Evolutionary conservation across 352 stramenopile genomes (phyloP).

Genomic region (Phytophthora pinifolia): DNA sequence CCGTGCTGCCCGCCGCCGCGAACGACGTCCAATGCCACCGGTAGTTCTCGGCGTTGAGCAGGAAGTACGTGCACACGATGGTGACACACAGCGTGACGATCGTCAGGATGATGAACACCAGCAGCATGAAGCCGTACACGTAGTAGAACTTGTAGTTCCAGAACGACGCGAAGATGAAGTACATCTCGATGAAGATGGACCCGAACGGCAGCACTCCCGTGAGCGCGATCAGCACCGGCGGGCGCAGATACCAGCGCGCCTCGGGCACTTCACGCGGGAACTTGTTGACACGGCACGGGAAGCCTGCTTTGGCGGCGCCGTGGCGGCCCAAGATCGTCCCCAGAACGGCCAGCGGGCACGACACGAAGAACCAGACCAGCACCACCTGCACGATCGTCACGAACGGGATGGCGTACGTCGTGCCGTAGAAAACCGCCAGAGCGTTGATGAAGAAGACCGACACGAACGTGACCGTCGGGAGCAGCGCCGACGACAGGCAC

Average conservation of each 20-base stretch:
- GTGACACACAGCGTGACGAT: constrained; percentile 98
- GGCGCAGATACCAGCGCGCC: constrained; percentile 79
- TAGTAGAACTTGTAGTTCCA: constrained; percentile 99
- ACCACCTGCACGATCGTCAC: constrained; percentile 91
- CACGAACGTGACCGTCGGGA: constrained; percentile 80
- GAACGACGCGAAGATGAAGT: constrained; percentile 99
- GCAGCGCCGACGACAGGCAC: constrained; percentile 73
- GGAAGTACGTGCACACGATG: constrained; percentile 99
- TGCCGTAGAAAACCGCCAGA: constrained; percentile 78
- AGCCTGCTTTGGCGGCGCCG: constrained; percentile 84
- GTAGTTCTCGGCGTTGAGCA: constrained; percentile 99
- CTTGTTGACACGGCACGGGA: constrained; percentile 95
- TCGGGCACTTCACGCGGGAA: constrained; percentile 91
- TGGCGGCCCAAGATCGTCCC: constrained; percentile 97
- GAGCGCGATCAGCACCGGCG: constrained; percentile 90
- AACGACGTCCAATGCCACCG: constrained; percentile 99
- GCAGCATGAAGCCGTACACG: constrained; percentile 99
- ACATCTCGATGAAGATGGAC: constrained; percentile 99
- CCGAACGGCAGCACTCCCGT: constrained; percentile 98
- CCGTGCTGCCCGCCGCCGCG: constrained; percentile 91
- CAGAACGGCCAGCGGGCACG: constrained; percentile 94
- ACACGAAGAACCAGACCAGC: constrained; percentile 97
- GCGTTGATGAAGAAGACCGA: constrained; percentile 91
- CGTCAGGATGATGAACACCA: constrained; percentile 97
- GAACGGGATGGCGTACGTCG: constrained; percentile 86